These are phyloP conservation scores for Silybum marianum DNA, from an alignment of 129 eudicot genomes.

Conservation along the genomic window DNA sequence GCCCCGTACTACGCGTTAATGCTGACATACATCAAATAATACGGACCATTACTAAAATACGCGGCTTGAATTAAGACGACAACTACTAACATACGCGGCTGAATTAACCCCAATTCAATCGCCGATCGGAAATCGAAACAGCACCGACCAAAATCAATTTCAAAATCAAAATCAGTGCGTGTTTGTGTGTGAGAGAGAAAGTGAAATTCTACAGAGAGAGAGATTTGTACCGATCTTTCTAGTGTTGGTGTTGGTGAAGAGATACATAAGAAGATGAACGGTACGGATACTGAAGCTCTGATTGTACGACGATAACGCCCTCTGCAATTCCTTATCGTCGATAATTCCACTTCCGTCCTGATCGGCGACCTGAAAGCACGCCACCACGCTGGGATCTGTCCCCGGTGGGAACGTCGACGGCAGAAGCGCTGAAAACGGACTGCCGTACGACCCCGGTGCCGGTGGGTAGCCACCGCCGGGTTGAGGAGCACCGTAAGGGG, in stretches of 20 bases:
- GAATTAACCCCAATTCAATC: conserved; percentile 12
- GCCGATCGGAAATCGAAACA: conserved; percentile 12
- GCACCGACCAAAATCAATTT: background rate
- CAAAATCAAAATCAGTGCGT: background rate
- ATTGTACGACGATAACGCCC: conserved; percentile 63
- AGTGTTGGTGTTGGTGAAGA: conserved; percentile 66
- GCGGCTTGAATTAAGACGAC: background rate
- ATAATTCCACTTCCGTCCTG: conserved; percentile 84
- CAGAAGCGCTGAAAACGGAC: conserved; percentile 68
- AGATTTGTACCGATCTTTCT: conserved; percentile 58
- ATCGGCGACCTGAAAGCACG: conserved; percentile 86
- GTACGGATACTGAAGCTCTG: conserved; percentile 86
- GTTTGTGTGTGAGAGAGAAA: conserved; percentile 16
- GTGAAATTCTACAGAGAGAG: background rate
- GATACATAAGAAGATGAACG: conserved; percentile 86
- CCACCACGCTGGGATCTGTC: conserved; percentile 81
- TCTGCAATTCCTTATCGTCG: conserved; percentile 85
- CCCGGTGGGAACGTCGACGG: conserved; percentile 95
- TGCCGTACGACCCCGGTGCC: conserved; percentile 51
- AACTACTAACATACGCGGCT: background rate
- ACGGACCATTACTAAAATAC: background rate
- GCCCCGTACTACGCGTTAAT: conserved; percentile 18
- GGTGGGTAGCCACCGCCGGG: conserved; percentile 48
- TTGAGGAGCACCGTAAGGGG: conserved; percentile 42
- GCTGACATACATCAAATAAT: conserved; percentile 9